A percentile compares a stretch with the other conserved stretches of the same genome.
phyloP scores from a whole-genome alignment of 495 filamentous ascomycete species.

The Aspergillus mulundensis region DNA sequence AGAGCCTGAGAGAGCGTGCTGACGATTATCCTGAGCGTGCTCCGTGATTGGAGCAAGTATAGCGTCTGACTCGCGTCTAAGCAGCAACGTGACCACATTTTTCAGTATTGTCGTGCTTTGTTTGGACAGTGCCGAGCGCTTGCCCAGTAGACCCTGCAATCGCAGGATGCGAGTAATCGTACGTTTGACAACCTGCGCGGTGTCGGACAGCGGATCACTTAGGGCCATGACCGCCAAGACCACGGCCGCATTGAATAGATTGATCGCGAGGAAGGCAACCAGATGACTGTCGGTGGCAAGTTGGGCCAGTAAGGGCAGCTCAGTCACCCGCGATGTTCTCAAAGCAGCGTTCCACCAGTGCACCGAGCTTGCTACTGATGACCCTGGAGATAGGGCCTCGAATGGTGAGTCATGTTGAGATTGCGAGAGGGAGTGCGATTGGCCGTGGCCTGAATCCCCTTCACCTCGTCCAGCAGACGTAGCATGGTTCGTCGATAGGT shows the following conservation, averaged over 20 bases:
- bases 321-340: constrained; percentile 26
- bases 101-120: constrained; percentile 28
- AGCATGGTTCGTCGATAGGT: constrained; percentile 14
- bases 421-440: background rate
- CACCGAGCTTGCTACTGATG: constrained; percentile 13
- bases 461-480: constrained; percentile 3
- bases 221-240: constrained; percentile 31
- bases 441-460: background rate
- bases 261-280: constrained; percentile 33
- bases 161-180: constrained; percentile 30
- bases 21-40: background rate
- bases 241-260: constrained; percentile 32
- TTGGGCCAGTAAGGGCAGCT: constrained; percentile 22
- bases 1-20: background rate
- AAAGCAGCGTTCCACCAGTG: constrained; percentile 30
- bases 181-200: constrained; percentile 31
- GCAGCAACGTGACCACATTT: constrained; percentile 24
- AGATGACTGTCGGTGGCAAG: constrained; percentile 29
- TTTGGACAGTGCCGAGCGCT: constrained; percentile 26
- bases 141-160: constrained; percentile 27
- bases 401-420: background rate
- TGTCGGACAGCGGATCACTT: constrained; percentile 30
- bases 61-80: constrained; percentile 22
- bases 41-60: constrained; percentile 23
- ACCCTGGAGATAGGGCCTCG: background rate